phyloP scores from a whole-genome alignment of 805 yeast species.

The Pichia thaimueangensis region DNA sequence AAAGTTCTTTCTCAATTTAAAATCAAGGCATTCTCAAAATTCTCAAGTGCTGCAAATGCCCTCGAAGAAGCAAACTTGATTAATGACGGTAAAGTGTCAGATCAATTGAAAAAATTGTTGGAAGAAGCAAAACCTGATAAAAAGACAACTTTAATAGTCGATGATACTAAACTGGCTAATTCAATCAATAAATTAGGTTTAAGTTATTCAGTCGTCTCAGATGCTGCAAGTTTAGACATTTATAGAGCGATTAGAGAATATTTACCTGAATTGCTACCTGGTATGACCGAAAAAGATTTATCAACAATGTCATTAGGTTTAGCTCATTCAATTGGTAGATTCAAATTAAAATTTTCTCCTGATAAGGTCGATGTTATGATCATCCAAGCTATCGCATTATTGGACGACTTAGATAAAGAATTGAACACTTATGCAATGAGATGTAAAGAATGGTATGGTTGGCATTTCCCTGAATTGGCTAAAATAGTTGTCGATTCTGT shows the following conservation, averaged over 20 bases:
- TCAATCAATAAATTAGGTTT: slow-evolving; percentile 92
- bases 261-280: slow-evolving; percentile 90
- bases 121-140: slow-evolving; percentile 73
- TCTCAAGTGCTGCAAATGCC: slow-evolving; percentile 90
- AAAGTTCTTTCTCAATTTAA: slow-evolving; percentile 87
- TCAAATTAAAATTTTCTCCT: slow-evolving; percentile 93
- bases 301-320: slow-evolving; percentile 96
- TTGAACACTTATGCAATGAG: slow-evolving; percentile 98
- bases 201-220: slow-evolving; percentile 83
- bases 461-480: slow-evolving; percentile 99
- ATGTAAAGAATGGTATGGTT: slow-evolving; percentile 99
- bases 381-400: slow-evolving; percentile 94
- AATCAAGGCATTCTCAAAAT: slow-evolving; percentile 92
- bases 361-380: slow-evolving; percentile 99
- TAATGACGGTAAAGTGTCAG: slow-evolving; percentile 89
- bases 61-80: slow-evolving; percentile 90
- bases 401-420: slow-evolving; percentile 96
- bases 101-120: slow-evolving; percentile 69
- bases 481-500: slow-evolving; percentile 93
- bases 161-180: slow-evolving; percentile 93
- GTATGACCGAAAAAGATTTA: slow-evolving; percentile 76
- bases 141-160: slow-evolving; percentile 80
- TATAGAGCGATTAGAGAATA: slow-evolving; percentile 94
- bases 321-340: slow-evolving; percentile 98
- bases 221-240: slow-evolving; percentile 89